Evolutionary conservation across 2,329 filamentous ascomycete species (phyloP), one percentile per base, ranked within the genome.

Genomic region (Neopestalotiopsis clavispora): DNA sequence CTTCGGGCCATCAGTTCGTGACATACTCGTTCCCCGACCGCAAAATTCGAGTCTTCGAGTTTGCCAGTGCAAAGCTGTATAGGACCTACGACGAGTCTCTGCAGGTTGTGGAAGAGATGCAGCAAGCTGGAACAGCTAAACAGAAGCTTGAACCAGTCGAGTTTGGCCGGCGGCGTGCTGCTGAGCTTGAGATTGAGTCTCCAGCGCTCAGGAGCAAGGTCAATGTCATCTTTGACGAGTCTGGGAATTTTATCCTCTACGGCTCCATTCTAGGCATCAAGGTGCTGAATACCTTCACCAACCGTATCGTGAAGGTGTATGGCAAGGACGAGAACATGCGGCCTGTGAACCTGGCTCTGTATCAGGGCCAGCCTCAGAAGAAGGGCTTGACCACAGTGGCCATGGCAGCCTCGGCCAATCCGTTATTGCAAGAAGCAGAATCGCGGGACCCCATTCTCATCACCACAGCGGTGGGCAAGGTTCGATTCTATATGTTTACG

Each of bases 401-500:
- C 72, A 99, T 99, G 96, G 97, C 96, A 1, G 96, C 97, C 0
- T 97, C 94, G 42, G 92, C 89, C 74, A 99, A 99, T 78, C 96
- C 97, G 0, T 87, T 99, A 1, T 87, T 99, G 2, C 93, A 96
- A 77, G 95, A 98, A 83, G 94, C 96, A 1, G 95, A 98, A 80
- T 89, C 90, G 23, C 89, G 95, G 70, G 96, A 99, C 78, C 95
- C 97, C 0, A 95, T 98, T 77, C 85, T 99, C 7, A 88, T 97
- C 59, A 87, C 89, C 10, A 98, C 96, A 0, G 95, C 91, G 0
- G 91, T 93, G 60, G 92, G 91, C 71, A 98, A 97, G 81, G 89
- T 92, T 34, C 92, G 97, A 56, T 99, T 99, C 83, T 99, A 98
- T 86, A 94, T 98, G 90, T 99, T 98, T 81, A 97, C 94, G 45